A percentile compares a stretch with the other conserved stretches of the same genome.
Evolutionary conservation across 257 asterid genomes (phyloP).

Genomic region (Solanum verrucosum): DNA sequence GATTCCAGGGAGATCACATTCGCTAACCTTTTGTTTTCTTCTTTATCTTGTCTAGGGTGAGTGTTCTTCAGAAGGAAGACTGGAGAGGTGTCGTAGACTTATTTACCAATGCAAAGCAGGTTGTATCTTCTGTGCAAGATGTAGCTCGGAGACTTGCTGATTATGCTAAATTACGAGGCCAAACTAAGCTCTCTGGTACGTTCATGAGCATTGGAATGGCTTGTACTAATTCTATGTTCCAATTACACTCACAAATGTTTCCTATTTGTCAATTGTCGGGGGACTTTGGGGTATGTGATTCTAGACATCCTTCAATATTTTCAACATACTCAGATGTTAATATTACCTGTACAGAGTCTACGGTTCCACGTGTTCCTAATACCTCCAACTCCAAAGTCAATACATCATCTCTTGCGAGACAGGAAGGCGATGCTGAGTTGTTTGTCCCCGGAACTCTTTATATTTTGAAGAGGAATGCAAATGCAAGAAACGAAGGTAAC

Average conservation of each 20-base stretch:
- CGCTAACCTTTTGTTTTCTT: constrained; percentile 3
- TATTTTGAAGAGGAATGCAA: constrained; percentile 54
- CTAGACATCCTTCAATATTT: neutral
- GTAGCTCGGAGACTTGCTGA: constrained; percentile 77
- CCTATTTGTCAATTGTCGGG: neutral
- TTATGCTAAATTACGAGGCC: constrained; percentile 61
- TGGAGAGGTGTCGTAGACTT: constrained; percentile 78
- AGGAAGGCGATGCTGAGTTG: constrained; percentile 26
- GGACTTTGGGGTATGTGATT: neutral
- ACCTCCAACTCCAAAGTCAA: constrained; percentile 14
- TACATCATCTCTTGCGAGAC: constrained; percentile 8
- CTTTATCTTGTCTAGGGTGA: constrained; percentile 42
- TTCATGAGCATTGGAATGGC: neutral
- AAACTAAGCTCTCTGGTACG: constrained; percentile 37
- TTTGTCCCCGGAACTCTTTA: constrained; percentile 72
- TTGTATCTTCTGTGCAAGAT: constrained; percentile 76
- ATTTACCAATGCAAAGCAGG: constrained; percentile 84
- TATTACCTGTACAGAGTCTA: neutral
- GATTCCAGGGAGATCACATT: constrained; percentile 3
- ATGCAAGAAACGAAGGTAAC: constrained; percentile 13
- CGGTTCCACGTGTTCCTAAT: constrained; percentile 5
- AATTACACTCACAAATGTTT: neutral
- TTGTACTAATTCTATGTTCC: neutral
- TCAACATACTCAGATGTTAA: neutral
- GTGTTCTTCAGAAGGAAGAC: constrained; percentile 65